These are phyloP conservation scores for Avena atlantica DNA, from an alignment of 176 grass and related monocot species.

Conservation along the genomic window DNA sequence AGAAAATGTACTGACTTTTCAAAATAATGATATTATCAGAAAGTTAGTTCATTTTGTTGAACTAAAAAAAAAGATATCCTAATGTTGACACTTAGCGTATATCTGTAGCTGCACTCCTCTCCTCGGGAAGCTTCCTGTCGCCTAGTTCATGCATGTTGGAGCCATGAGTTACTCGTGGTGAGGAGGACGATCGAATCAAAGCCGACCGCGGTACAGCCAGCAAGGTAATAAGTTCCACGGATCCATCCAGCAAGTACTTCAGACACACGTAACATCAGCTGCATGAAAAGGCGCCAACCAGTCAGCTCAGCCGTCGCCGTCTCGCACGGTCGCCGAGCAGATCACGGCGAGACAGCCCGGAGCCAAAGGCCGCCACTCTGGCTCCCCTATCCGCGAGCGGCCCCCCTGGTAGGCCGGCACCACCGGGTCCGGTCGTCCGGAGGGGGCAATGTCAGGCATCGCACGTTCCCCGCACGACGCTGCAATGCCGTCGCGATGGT, in stretches of 20 bases:
- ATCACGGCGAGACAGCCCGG: not conserved
- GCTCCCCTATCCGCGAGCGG: not conserved
- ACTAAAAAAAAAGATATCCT: too few relatives aligned
- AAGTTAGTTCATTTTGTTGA: too few relatives aligned
- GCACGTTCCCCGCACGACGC: conserved; percentile 29
- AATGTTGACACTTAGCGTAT: too few relatives aligned
- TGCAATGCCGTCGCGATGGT: not conserved
- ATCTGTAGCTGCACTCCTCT: not conserved
- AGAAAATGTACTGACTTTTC: too few relatives aligned
- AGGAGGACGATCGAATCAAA: conserved; percentile 13
- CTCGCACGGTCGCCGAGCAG: not conserved
- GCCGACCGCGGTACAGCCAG: not conserved
- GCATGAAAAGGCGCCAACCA: not conserved
- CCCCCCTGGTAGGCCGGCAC: not conserved
- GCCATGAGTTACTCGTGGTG: conserved; percentile 32
- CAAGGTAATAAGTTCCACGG: not conserved
- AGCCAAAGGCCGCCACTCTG: conserved; percentile 39
- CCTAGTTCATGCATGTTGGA: too few relatives aligned
- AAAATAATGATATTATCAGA: too few relatives aligned
- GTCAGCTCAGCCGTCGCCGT: conserved; percentile 18
- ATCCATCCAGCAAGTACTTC: not conserved
- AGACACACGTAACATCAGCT: not conserved
- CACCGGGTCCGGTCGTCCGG: not conserved
- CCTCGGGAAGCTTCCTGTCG: not conserved
- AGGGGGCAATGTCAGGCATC: not conserved